Evolutionary conservation across 2,329 filamentous ascomycete genomes (phyloP).

Genomic region (Aureobasidium musti): DNA sequence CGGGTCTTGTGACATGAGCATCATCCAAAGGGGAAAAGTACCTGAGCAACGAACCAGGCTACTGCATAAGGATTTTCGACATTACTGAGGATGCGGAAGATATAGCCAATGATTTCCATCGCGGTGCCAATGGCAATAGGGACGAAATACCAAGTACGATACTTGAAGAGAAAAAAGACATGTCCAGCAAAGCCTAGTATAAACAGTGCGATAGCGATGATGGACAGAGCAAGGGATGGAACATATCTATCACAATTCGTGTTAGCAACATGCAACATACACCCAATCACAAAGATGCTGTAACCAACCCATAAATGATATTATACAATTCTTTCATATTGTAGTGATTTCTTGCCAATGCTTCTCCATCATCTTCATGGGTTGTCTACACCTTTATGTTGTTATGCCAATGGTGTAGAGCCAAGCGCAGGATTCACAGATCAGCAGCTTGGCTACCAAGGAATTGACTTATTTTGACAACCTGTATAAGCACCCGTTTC

Average conservation of each 20-base stretch:
- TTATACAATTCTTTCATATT: neutral
- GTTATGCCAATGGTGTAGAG: neutral
- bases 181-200: constrained; percentile 36
- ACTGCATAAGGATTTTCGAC: constrained; percentile 57
- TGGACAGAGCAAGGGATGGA: neutral
- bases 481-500: neutral
- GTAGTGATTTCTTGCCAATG: too few species aligned
- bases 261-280: neutral
- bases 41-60: constrained; percentile 56
- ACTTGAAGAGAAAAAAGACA: constrained; percentile 40
- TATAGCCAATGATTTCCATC: constrained; percentile 56
- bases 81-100: constrained; percentile 52
- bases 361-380: neutral
- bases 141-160: constrained; percentile 52
- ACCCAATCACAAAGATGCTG: neutral
- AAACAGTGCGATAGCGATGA: neutral
- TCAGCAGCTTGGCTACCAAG: neutral
- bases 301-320: neutral
- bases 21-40: neutral
- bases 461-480: neutral
- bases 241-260: neutral
- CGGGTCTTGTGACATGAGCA: too few species aligned
- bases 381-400: neutral
- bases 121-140: constrained; percentile 50
- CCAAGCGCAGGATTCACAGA: too few species aligned